These are phyloP conservation scores for Fusarium secorum DNA, from an alignment of 2,329 filamentous ascomycete species.

Conservation along the genomic window DNA sequence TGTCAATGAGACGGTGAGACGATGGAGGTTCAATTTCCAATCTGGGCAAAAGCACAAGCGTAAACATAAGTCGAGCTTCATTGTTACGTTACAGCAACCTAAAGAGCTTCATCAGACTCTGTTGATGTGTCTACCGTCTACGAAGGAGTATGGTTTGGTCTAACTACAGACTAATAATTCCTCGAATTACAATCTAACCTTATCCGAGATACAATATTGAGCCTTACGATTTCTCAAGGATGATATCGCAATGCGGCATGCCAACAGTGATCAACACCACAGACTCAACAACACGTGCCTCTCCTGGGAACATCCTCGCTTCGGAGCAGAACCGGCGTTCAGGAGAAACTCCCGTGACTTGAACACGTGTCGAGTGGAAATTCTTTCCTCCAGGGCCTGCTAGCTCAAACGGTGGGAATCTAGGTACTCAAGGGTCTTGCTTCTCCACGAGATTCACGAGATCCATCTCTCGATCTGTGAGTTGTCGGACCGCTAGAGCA, in stretches of 20 bases:
- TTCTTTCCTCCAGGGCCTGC: constrained; percentile 2
- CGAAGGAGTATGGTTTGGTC: neutral
- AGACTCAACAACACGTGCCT: constrained; percentile 3
- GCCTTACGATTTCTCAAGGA: neutral
- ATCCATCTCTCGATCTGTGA: constrained; percentile 34
- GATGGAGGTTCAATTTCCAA: neutral
- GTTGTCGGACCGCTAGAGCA: constrained; percentile 24
- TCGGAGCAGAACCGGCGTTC: constrained; percentile 9
- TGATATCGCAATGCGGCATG: neutral
- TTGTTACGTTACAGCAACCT: neutral
- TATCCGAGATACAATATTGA: neutral
- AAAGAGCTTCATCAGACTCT: neutral
- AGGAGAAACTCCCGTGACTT: constrained; percentile 8
- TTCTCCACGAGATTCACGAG: constrained; percentile 30
- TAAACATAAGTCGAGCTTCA: neutral
- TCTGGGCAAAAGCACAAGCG: neutral
- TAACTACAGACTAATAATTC: neutral
- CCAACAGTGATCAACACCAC: constrained; percentile 10
- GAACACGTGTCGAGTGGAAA: constrained; percentile 36
- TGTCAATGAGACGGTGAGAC: neutral
- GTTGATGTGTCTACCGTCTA: no score
- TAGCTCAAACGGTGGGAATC: neutral
- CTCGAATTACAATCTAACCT: neutral
- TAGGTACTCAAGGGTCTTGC: neutral
- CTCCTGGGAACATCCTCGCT: constrained; percentile 33